Conservation (phyloP, 257 asterid species). For the Cruciata laevipes region DNA sequence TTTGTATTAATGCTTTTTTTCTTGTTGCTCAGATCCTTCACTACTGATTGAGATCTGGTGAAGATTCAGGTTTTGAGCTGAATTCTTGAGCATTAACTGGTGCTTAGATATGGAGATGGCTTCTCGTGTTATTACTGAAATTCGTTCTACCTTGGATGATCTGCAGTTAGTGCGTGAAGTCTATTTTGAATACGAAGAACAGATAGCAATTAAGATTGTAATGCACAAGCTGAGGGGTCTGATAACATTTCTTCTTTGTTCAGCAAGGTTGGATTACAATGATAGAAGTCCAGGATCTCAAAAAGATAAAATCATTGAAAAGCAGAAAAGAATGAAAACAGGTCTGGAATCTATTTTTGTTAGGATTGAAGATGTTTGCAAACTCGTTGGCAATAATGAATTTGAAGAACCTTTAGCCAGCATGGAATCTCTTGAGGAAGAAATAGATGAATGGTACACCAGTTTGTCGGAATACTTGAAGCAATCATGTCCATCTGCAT, state of each 20-base stretch:
- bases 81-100: background rate
- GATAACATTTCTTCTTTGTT: conserved; percentile 1
- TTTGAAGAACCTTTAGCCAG: background rate
- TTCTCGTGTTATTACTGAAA: background rate
- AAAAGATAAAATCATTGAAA: background rate
- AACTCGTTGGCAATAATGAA: background rate
- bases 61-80: background rate
- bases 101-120: background rate
- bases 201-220: background rate
- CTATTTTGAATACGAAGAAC: background rate
- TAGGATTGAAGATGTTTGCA: background rate
- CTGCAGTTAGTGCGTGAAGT: background rate
- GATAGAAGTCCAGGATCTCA: background rate
- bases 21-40: background rate
- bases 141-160: background rate
- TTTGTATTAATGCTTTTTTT: too few species aligned
- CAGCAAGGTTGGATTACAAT: background rate
- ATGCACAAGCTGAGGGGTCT: background rate
- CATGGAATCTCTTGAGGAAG: background rate
- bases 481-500: background rate
- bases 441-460: background rate
- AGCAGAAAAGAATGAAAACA: background rate
- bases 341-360: background rate
- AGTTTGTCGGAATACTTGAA: background rate
- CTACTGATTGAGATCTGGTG: background rate